Evolutionary conservation across 164 flowering plant genomes (phyloP).

Genomic region (Tetracentron sinense): DNA sequence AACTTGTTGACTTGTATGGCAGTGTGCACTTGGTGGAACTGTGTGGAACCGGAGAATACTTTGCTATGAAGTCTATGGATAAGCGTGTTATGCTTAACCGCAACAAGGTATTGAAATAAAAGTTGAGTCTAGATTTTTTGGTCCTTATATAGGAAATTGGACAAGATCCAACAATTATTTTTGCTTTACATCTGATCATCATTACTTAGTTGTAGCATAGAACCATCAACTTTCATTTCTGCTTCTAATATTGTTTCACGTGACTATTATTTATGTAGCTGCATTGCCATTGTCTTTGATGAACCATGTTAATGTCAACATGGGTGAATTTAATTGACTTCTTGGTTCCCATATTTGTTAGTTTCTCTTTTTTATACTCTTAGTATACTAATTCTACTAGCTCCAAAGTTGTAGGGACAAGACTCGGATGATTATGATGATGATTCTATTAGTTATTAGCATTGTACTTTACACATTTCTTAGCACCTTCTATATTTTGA

Average conservation of each 20-base stretch:
- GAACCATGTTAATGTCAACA: not conserved
- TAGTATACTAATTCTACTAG: too few relatives aligned
- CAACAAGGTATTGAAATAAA: conserved; percentile 64
- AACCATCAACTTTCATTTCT: too few relatives aligned
- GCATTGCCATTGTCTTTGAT: too few relatives aligned
- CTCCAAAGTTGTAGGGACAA: too few relatives aligned
- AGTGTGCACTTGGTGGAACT: conserved; percentile 97
- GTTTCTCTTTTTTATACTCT: too few relatives aligned
- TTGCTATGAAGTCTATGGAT: conserved; percentile 99
- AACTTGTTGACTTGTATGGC: conserved; percentile 18
- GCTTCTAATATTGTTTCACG: too few relatives aligned
- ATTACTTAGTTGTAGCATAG: too few relatives aligned
- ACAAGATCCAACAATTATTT: not conserved
- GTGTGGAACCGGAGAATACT: conserved; percentile 66
- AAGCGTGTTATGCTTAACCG: conserved; percentile 89
- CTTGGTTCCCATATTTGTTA: not conserved
- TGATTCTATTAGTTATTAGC: not conserved
- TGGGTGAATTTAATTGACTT: not conserved
- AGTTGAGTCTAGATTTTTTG: not conserved
- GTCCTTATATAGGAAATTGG: too few relatives aligned
- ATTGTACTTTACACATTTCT: not conserved
- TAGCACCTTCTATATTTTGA: not conserved
- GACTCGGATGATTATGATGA: not conserved
- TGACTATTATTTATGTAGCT: too few relatives aligned
- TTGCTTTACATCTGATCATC: not conserved